Conservation (phyloP, 2,329 filamentous ascomycete genomes). For the Elsinoe ampelina region DNA sequence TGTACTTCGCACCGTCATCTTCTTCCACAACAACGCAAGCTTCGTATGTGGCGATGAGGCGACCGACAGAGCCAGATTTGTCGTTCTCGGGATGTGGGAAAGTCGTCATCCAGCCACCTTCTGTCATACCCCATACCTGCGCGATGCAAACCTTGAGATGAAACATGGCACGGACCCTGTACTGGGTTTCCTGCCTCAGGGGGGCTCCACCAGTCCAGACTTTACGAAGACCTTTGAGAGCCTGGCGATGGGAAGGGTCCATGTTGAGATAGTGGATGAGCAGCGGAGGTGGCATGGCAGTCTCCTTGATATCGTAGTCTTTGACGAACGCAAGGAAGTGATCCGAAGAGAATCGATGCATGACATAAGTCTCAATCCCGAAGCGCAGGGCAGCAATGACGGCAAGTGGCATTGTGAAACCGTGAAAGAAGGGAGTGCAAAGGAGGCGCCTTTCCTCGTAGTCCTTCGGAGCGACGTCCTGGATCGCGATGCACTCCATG, state of each 20-base stretch:
- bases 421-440: constrained; percentile 46
- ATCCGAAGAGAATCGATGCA: constrained; percentile 36
- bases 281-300: constrained; percentile 40
- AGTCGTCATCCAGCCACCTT: constrained; percentile 36
- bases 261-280: constrained; percentile 25
- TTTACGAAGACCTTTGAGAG: constrained; percentile 35
- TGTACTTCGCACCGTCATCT: not conserved
- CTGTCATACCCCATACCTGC: constrained; percentile 49
- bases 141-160: constrained; percentile 33
- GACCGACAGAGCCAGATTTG: constrained; percentile 40
- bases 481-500: constrained; percentile 25
- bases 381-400: constrained; percentile 39
- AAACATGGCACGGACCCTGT: constrained; percentile 34
- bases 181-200: constrained; percentile 34
- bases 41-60: constrained; percentile 32
- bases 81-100: constrained; percentile 35
- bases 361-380: constrained; percentile 39
- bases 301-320: constrained; percentile 40
- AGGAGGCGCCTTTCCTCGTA: constrained; percentile 37
- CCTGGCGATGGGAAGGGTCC: constrained; percentile 27
- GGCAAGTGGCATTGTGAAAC: constrained; percentile 40
- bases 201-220: constrained; percentile 43
- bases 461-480: constrained; percentile 21
- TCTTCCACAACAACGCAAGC: constrained; percentile 24
- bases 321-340: constrained; percentile 33